Conservation (phyloP, 441 rosid species). For the Isatis lusitanica region DNA sequence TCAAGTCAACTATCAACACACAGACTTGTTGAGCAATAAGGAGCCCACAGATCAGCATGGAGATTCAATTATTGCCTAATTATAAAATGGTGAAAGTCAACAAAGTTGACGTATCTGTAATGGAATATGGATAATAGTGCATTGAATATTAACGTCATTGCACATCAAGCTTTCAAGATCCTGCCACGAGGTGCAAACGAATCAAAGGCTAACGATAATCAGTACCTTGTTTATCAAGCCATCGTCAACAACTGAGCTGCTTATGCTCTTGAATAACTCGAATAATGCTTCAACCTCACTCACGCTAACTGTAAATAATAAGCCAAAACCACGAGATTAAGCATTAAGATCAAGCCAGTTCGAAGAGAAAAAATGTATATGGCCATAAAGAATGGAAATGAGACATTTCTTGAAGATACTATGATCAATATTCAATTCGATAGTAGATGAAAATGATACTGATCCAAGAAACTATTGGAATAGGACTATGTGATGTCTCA, state of each 20-base stretch:
- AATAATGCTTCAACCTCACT: slow-evolving; percentile 92
- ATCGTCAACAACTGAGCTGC: slow-evolving; percentile 86
- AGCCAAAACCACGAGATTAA: background rate
- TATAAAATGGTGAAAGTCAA: slow-evolving; percentile 26
- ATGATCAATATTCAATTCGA: slow-evolving; percentile 1
- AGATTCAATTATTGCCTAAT: slow-evolving; percentile 11
- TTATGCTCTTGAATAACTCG: slow-evolving; percentile 85
- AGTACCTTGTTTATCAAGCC: slow-evolving; percentile 87
- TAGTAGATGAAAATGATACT: background rate
- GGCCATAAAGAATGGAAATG: background rate
- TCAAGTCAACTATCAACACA: slow-evolving; percentile 15
- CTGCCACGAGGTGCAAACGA: slow-evolving; percentile 2
- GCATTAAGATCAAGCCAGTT: background rate
- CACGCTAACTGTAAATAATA: slow-evolving; percentile 61
- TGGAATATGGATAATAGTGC: background rate
- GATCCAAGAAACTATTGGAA: background rate
- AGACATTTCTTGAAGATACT: slow-evolving; percentile 4
- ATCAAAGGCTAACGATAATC: background rate
- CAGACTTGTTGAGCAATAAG: slow-evolving; percentile 12
- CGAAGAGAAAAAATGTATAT: background rate
- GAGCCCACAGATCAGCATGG: slow-evolving; percentile 26
- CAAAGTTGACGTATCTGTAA: slow-evolving; percentile 10
- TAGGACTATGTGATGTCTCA: background rate
- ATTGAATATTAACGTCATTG: slow-evolving; percentile 7
- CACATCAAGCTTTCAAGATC: slow-evolving; percentile 21